Evolutionary conservation across 1,139 yeast species (phyloP).

Genomic region (Blastobotrys raffinosifermentans): DNA sequence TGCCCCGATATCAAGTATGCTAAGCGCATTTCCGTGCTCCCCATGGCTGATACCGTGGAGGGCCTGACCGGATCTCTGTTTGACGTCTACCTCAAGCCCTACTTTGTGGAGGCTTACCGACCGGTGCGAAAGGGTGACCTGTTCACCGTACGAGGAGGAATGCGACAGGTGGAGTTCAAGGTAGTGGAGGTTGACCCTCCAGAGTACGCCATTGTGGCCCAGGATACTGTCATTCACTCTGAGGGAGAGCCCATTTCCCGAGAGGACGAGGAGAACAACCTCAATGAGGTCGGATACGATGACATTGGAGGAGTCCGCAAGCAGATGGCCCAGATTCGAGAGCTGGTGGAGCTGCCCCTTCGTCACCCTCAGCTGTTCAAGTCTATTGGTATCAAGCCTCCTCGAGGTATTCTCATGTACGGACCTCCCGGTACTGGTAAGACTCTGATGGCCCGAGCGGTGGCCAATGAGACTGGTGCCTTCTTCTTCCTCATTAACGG

Average conservation of each 20-base stretch:
- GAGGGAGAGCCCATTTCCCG: constrained; percentile 99
- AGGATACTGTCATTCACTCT: constrained; percentile 95
- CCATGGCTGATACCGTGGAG: constrained; percentile 96
- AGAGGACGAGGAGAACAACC: constrained; percentile 95
- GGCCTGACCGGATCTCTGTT: constrained; percentile 97
- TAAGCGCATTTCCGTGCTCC: constrained; percentile 82
- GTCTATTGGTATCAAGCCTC: constrained; percentile 96
- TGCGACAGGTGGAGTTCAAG: constrained; percentile 98
- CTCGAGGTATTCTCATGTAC: constrained; percentile 93
- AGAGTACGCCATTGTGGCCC: constrained; percentile 96
- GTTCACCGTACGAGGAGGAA: constrained; percentile 95
- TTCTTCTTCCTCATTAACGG: constrained; percentile 96
- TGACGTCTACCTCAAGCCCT: constrained; percentile 94
- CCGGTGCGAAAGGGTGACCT: constrained; percentile 98
- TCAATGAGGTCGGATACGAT: constrained; percentile 96
- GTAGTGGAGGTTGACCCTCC: constrained; percentile 98
- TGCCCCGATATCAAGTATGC: constrained; percentile 98
- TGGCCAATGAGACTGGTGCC: constrained; percentile 98
- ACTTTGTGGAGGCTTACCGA: constrained; percentile 97
- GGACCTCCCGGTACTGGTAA: constrained; percentile 99
- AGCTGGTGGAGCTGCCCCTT: constrained; percentile 90
- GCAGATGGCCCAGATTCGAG: constrained; percentile 98
- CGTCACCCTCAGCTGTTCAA: constrained; percentile 97
- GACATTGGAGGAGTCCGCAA: constrained; percentile 99
- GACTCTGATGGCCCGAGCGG: constrained; percentile 99